Base-by-base conservation (phyloP, 2,329 filamentous ascomycete genomes). In the Aspergillus oerlinghausenensis region DNA sequence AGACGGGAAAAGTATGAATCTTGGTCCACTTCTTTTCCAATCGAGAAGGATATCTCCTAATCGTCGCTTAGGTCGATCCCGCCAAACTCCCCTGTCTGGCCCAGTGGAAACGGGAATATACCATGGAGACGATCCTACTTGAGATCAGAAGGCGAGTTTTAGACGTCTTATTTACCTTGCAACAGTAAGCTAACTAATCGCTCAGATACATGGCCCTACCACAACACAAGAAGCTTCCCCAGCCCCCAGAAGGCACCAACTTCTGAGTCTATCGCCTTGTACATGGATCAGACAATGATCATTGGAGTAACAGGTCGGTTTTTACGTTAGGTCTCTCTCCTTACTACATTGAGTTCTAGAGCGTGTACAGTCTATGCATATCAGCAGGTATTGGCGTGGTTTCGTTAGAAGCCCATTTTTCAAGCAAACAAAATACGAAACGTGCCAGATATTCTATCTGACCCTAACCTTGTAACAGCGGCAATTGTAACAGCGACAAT, bases 51-150 rank as follows among this genome's bases (percentile, higher is more conserved):
- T 29, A 23, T 32, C 26, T 28, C 58, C 48, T 62, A 48, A 60
- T 52, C 8, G 6, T 19, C 35, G 40, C 28, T 35, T 70, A 90
- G 80, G 91, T 97, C 65, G 92, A 97, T 70, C 87, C 89, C 19
- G 82, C 82, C 58, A 90, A 92, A 70, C 82, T 99, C 35, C 89
- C 89, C 17, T 96, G 92, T 68, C 82, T 99, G 48, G 84, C 87
- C 55, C 87, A 90, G 74, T 99, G 94, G 94, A 94, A 90, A 80
- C 83, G 91, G 58, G 88, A 95, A 49, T 94, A 92, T 71, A 96
- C 92, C 35, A 96, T 96, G 90, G 93, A 97, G 80, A 96, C 90
- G 1, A 87, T 96, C 54, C 79, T 96, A 63, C 90, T 94, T 61
- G 92, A 96, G 73, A 80, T 96, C 58, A 83, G 90, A 79, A 87